These are phyloP conservation scores for Colletotrichum viniferum DNA, from an alignment of 2,329 filamentous ascomycete species.

Conservation along the genomic window DNA sequence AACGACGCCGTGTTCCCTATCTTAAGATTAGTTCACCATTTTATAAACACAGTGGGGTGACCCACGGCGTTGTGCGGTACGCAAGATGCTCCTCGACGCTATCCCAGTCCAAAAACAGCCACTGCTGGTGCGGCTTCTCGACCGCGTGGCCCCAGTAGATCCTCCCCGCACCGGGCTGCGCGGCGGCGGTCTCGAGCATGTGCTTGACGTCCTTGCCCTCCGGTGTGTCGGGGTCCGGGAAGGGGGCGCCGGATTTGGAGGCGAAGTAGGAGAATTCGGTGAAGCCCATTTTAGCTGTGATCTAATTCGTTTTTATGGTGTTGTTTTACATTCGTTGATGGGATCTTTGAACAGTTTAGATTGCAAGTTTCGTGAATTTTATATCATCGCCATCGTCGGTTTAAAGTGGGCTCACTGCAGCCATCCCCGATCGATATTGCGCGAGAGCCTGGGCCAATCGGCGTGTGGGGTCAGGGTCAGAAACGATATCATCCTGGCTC, in stretches of 20 bases:
- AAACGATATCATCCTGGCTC: background rate
- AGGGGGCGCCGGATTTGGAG: constrained; percentile 22
- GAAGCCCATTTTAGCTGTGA: constrained; percentile 1
- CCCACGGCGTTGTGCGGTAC: constrained; percentile 24
- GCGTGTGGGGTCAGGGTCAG: background rate
- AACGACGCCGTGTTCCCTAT: background rate
- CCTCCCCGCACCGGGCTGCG: constrained; percentile 24
- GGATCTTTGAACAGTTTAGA: too few relatives aligned
- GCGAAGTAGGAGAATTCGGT: constrained; percentile 27
- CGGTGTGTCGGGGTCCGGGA: constrained; percentile 19
- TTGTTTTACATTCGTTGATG: background rate
- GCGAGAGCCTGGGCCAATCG: background rate
- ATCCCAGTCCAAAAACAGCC: constrained; percentile 32
- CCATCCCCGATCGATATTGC: background rate
- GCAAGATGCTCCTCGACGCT: constrained; percentile 22
- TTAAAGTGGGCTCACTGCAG: background rate
- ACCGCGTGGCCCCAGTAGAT: constrained; percentile 27
- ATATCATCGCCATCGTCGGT: background rate
- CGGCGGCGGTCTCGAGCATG: constrained; percentile 23
- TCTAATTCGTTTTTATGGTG: accelerated
- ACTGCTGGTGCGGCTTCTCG: constrained; percentile 27
- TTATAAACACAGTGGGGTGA: background rate
- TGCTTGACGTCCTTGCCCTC: constrained; percentile 1
- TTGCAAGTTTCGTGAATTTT: background rate
- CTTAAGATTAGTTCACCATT: too few relatives aligned